These are phyloP conservation scores for Oryza officinalis DNA, from an alignment of 176 grass and related monocot genomes.

Conservation along the genomic window DNA sequence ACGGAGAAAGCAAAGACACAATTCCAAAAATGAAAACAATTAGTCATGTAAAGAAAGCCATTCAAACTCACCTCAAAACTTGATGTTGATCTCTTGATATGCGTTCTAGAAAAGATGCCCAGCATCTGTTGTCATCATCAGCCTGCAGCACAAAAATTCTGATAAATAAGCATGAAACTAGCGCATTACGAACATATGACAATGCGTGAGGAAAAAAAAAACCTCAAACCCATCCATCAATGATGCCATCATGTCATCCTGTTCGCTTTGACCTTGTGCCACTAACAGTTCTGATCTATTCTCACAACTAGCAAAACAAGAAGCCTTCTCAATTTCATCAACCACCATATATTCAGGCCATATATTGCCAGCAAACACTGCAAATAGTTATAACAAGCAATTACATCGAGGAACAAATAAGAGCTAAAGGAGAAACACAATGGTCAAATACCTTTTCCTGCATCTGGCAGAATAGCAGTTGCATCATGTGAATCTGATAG, in stretches of 20 bases:
- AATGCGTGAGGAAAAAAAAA: too few relatives aligned
- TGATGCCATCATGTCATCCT: conserved; percentile 26
- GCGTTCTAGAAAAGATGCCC: conserved; percentile 58
- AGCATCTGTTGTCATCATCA: conserved; percentile 48
- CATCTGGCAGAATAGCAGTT: conserved; percentile 7
- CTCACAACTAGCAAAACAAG: neutral
- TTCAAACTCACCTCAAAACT: too few relatives aligned
- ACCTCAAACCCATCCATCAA: conserved; percentile 45
- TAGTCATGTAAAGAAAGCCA: too few relatives aligned
- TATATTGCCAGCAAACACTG: conserved; percentile 22
- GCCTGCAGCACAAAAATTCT: conserved; percentile 19
- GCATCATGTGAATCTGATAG: conserved; percentile 4
- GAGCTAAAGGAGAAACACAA: too few relatives aligned
- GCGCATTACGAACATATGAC: too few relatives aligned
- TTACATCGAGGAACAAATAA: too few relatives aligned
- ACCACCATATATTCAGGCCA: conserved; percentile 59
- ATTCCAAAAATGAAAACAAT: neutral
- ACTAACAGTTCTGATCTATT: conserved; percentile 33
- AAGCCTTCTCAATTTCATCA: neutral
- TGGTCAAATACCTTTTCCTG: neutral
- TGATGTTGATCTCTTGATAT: neutral
- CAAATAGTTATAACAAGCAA: too few relatives aligned
- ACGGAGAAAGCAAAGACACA: neutral
- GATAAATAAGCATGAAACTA: too few relatives aligned
- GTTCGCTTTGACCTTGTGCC: conserved; percentile 23